A percentile compares a stretch with the other conserved stretches of the same genome.
Conservation (phyloP, 768 basidiomycete species). For the Sutorius australiensis region DNA sequence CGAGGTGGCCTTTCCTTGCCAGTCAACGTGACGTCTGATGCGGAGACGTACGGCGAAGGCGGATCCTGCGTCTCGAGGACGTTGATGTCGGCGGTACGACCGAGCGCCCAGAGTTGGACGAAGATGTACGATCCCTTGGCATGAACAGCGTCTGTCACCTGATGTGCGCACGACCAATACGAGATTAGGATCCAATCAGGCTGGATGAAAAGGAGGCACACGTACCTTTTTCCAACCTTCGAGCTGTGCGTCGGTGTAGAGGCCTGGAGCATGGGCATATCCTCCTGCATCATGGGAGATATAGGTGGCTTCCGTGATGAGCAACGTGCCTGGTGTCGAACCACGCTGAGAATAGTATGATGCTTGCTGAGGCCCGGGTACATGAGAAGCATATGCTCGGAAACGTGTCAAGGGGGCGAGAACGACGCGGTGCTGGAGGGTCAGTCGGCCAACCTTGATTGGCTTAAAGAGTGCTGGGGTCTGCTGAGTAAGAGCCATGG, state of each 20-base stretch:
- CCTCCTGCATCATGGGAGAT: constrained; percentile 51
- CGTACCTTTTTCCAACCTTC: constrained; percentile 45
- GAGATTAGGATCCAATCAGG: too few relatives aligned
- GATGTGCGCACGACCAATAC: not conserved
- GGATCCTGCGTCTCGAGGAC: constrained; percentile 29
- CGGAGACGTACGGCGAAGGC: constrained; percentile 34
- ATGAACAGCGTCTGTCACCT: constrained; percentile 60
- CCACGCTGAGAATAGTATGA: constrained; percentile 50
- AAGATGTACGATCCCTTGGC: constrained; percentile 45
- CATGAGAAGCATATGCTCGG: constrained; percentile 35
- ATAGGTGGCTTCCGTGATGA: constrained; percentile 56
- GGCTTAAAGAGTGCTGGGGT: constrained; percentile 41
- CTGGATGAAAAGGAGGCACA: too few relatives aligned
- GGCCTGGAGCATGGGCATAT: constrained; percentile 51
- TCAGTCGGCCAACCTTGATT: constrained; percentile 39
- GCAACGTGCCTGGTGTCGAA: constrained; percentile 45
- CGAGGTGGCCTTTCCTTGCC: constrained; percentile 15
- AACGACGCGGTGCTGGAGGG: constrained; percentile 48
- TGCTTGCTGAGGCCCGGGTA: constrained; percentile 35
- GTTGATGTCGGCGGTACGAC: constrained; percentile 40
- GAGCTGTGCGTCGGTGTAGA: constrained; percentile 60
- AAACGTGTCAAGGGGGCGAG: constrained; percentile 51
- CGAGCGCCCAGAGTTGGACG: constrained; percentile 55
- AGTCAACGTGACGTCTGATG: constrained; percentile 29
- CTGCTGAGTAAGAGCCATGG: constrained; percentile 2